Percentiles rank a stretch among this genome's conserved stretches.
Evolutionary conservation across 2,329 filamentous ascomycete genomes (phyloP).

Genomic region (Xylariaceae sp.): DNA sequence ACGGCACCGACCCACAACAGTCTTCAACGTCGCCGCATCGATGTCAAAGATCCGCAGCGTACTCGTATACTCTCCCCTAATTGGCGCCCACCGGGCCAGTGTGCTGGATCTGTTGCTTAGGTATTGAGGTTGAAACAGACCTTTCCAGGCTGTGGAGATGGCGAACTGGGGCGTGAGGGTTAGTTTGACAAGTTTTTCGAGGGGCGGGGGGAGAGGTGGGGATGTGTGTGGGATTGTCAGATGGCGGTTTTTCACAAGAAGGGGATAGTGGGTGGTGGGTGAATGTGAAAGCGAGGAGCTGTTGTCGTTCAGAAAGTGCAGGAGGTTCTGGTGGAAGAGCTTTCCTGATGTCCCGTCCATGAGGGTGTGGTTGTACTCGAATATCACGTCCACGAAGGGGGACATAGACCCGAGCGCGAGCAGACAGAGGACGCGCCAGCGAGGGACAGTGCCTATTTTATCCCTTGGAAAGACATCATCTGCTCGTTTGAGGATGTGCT

Average conservation of each 20-base stretch:
- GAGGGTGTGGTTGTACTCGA: constrained; percentile 19
- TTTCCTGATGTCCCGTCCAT: constrained; percentile 22
- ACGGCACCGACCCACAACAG: constrained; percentile 16
- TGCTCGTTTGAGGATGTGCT: too few species aligned
- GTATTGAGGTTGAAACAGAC: constrained; percentile 11
- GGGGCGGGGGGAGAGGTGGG: constrained; percentile 4
- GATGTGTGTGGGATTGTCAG: constrained; percentile 25
- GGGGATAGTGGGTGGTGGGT: constrained; percentile 18
- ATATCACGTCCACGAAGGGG: constrained; percentile 20
- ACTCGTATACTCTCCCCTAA: constrained; percentile 20
- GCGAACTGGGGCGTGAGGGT: constrained; percentile 12
- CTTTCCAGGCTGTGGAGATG: constrained; percentile 15
- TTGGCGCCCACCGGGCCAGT: constrained; percentile 24
- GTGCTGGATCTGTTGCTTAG: constrained; percentile 1
- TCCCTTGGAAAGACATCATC: too few species aligned
- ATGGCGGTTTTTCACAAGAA: too few species aligned
- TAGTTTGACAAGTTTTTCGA: constrained; percentile 17
- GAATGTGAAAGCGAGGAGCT: constrained; percentile 18
- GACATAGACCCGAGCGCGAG: too few species aligned
- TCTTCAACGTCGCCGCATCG: constrained; percentile 1
- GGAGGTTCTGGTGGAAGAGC: constrained; percentile 23
- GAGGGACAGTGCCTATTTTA: too few species aligned
- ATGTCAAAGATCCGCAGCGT: constrained; percentile 19
- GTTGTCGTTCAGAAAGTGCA: constrained; percentile 26
- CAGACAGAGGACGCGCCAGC: too few species aligned